Evolutionary conservation across 192 early-diverging fungal species (phyloP).

Genomic region (Dissophora globulifera): DNA sequence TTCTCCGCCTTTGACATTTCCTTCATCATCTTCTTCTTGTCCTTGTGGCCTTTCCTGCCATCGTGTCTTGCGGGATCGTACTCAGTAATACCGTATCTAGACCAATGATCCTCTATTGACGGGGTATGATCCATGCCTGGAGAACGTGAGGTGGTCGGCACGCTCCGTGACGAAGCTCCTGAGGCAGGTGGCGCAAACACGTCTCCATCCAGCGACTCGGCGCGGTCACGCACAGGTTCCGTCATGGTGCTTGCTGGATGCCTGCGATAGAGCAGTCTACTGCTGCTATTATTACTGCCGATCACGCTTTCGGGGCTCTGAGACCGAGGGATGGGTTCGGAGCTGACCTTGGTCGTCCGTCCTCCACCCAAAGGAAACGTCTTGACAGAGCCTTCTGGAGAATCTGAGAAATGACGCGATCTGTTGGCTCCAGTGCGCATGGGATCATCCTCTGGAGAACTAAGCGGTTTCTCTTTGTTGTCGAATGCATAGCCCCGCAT

Average conservation of each 20-base stretch:
- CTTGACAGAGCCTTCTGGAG: conserved; percentile 15
- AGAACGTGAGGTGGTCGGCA: background rate
- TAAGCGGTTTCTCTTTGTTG: background rate
- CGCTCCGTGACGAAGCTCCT: conserved; percentile 1
- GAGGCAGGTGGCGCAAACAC: conserved; percentile 6
- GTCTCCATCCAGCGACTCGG: conserved; percentile 27
- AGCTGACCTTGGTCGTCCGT: conserved; percentile 4
- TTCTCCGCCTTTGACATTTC: conserved; percentile 15
- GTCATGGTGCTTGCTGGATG: background rate
- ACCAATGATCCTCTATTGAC: conserved; percentile 35
- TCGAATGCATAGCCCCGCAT: conserved; percentile 30
- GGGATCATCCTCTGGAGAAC: conserved; percentile 19
- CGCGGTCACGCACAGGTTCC: conserved; percentile 4
- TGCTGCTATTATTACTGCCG: background rate
- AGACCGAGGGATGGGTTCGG: background rate
- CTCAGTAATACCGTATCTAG: conserved; percentile 33
- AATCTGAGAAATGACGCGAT: conserved; percentile 2
- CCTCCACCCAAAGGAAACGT: conserved; percentile 11
- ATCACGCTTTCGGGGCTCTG: background rate
- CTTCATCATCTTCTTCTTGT: conserved; percentile 22
- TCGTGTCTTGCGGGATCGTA: conserved; percentile 21
- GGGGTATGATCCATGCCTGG: conserved; percentile 9
- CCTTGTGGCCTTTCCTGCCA: conserved; percentile 16
- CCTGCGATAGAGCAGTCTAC: conserved; percentile 7
- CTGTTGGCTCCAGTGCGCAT: conserved; percentile 11